Evolutionary conservation across 163 green algal genomes (phyloP), one percentile per base, ranked within the genome.

Genomic region (Coccomyxa subellipsoidea): DNA sequence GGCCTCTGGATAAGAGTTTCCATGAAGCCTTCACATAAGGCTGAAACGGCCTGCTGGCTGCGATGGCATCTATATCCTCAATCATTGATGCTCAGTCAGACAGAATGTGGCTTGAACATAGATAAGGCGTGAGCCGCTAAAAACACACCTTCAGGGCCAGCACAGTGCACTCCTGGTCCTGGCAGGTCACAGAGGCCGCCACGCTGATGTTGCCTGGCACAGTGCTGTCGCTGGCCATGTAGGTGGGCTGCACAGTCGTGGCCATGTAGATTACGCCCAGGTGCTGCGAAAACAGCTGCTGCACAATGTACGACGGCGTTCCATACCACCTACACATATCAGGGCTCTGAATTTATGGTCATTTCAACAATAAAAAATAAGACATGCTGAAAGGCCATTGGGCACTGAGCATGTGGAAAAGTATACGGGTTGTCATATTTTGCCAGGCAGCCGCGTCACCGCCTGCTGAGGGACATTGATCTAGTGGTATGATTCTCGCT

Each of bases 221-320:
- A 25, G 31, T 35, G 31, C 21, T 39, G 69, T 25, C 6, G 69
- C 47, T 18, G 47, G 1, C 21, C 5, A n/a, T n/a, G n/a, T n/a
- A n/a, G n/a, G n/a, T n/a, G n/a, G 47, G 15, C 47, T 78, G 29
- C 36, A 78, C 76, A 38, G 25, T 47, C 29, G 77, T 81, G 25
- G 39, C n/a, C 25, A 84, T 78, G 54, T 87, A 90, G 36, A 69
- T 32, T 0, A 71, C 82, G 36, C 89, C 89, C 70, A 88, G 86
- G 21, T 70, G 66, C 47, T 87, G 53, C 10, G 87, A 76, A 73
- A 93, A 93, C 69, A 93, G 85, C 76, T 80, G 77, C 86, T 93
- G 89, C 71, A 93, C 89, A 47, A 90, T 80, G 84, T 93, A 93
- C 40, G 71, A 85, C 27, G 86, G 84, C 53, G 87, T 93, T 21